A percentile compares a stretch with the other conserved stretches of the same genome.
Conservation (phyloP, 257 asterid genomes). For the Hygrophila difformis region DNA sequence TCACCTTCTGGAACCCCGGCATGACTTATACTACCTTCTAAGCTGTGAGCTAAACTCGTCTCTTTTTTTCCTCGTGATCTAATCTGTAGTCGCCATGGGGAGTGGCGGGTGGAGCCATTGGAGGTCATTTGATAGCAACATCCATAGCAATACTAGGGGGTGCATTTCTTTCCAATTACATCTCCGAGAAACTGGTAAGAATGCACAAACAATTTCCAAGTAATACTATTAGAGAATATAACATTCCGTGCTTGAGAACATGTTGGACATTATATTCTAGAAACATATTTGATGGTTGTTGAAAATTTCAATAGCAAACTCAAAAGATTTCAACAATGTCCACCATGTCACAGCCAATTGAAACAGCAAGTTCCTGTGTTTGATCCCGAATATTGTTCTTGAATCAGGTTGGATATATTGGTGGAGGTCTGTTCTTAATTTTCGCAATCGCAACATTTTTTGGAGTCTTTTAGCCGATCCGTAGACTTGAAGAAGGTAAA, state of each 20-base stretch:
- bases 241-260: no score
- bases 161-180: conserved; percentile 81
- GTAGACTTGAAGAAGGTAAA: no score
- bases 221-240: no score
- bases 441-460: conserved; percentile 85
- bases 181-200: conserved; percentile 87
- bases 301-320: no score
- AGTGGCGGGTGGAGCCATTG: conserved; percentile 92
- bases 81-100: conserved; percentile 87
- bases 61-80: background rate
- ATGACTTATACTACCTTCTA: background rate
- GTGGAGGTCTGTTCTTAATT: conserved; percentile 68
- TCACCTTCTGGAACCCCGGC: background rate
- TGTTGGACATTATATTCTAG: no score
- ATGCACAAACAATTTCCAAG: no score
- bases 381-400: conserved; percentile 11
- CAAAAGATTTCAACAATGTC: no score
- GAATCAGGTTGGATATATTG: conserved; percentile 82
- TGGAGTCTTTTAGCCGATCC: conserved; percentile 78
- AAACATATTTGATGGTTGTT: no score
- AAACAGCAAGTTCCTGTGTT: background rate
- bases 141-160: conserved; percentile 85
- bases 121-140: conserved; percentile 83
- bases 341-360: background rate
- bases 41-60: background rate